These are phyloP conservation scores for Aureobasidium leucospermi DNA, from an alignment of 2,329 filamentous ascomycete species.

Conservation along the genomic window DNA sequence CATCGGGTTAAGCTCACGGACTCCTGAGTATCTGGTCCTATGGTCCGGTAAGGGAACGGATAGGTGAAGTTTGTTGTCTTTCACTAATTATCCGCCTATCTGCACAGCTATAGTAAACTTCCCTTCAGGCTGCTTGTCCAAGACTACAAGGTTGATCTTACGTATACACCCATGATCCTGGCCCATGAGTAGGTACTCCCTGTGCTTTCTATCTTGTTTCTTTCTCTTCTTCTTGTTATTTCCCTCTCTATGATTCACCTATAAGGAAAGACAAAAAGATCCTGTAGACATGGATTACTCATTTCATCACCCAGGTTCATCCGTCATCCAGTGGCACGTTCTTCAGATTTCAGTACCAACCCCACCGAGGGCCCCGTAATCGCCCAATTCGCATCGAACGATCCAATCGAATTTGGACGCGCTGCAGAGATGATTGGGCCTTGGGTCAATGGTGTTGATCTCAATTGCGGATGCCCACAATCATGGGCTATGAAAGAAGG, in stretches of 20 bases:
- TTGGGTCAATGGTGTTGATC: constrained; percentile 56
- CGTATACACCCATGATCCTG: constrained; percentile 62
- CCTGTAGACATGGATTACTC: not conserved
- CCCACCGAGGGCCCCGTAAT: constrained; percentile 52
- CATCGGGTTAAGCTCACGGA: constrained; percentile 13
- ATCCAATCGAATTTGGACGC: constrained; percentile 53
- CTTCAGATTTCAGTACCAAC: constrained; percentile 54
- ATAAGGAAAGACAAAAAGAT: not conserved
- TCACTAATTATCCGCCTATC: not conserved
- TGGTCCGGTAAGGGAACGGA: constrained; percentile 47
- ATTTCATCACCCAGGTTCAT: constrained; percentile 19
- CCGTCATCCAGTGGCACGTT: constrained; percentile 30
- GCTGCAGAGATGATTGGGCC: constrained; percentile 57
- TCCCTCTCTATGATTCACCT: no score
- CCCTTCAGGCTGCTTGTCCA: constrained; percentile 62
- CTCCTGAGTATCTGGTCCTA: constrained; percentile 49
- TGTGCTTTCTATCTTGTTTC: not conserved
- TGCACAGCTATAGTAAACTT: constrained; percentile 40
- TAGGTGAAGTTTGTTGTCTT: not conserved
- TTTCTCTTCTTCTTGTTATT: not conserved
- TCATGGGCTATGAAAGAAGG: constrained; percentile 63
- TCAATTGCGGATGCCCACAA: constrained; percentile 69
- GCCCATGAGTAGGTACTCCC: constrained; percentile 25
- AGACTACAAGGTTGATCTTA: constrained; percentile 57
- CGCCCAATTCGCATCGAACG: constrained; percentile 60